Conservation (phyloP, 1,139 yeast genomes). For the Zygosaccharomyces pseudobailii region DNA sequence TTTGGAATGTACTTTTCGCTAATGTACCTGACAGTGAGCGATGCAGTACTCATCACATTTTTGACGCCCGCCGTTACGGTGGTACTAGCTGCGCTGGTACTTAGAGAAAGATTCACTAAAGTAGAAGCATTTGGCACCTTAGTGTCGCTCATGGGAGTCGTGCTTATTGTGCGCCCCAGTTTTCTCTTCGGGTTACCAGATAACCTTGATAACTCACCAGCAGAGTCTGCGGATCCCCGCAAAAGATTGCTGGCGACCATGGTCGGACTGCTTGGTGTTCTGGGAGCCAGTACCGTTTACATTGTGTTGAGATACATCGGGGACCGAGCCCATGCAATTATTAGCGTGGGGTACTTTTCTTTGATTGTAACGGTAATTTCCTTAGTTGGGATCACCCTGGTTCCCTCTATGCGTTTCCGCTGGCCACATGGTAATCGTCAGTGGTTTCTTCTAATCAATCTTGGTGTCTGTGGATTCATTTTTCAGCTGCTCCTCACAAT, state of each 20-base stretch:
- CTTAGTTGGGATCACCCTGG: conserved; percentile 44
- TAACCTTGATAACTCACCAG: conserved; percentile 5
- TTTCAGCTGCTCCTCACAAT: conserved; percentile 78
- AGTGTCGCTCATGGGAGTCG: conserved; percentile 67
- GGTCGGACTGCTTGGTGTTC: conserved; percentile 64
- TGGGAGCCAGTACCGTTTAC: conserved; percentile 68
- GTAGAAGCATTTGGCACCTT: conserved; percentile 67
- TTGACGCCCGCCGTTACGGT: conserved; percentile 76
- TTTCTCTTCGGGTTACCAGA: conserved; percentile 50
- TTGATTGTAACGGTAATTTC: conserved; percentile 54
- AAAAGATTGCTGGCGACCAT: conserved; percentile 50
- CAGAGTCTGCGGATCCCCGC: conserved; percentile 24
- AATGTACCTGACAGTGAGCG: conserved; percentile 66
- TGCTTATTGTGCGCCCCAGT: conserved; percentile 78
- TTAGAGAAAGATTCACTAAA: conserved; percentile 61
- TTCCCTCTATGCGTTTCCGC: conserved; percentile 58
- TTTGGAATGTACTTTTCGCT: conserved; percentile 72
- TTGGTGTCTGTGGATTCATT: conserved; percentile 75
- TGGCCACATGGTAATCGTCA: conserved; percentile 56
- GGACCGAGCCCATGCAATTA: conserved; percentile 68
- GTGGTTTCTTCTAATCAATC: conserved; percentile 56
- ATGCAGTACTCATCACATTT: conserved; percentile 76
- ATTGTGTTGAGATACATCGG: conserved; percentile 73
- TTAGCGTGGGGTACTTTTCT: conserved; percentile 76
- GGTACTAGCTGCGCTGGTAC: conserved; percentile 60